Conservation (phyloP, 139 green algal species). For the Picochlorum sp. region DNA sequence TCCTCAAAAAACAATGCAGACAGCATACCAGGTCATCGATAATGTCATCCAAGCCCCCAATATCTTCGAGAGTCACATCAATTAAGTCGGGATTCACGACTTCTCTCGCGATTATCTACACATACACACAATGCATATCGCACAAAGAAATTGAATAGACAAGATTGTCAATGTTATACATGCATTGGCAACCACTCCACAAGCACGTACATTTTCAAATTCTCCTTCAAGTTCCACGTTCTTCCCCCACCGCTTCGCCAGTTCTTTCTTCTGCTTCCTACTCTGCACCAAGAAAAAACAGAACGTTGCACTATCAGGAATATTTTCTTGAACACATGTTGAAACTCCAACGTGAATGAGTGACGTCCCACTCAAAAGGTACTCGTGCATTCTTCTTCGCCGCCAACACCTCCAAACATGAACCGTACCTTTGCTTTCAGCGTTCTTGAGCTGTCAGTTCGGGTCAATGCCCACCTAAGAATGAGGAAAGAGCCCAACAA, state of each 20-base stretch:
- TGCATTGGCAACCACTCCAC: not conserved
- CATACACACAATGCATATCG: not conserved
- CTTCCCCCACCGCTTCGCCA: conserved; percentile 22
- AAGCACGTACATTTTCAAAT: conserved; percentile 23
- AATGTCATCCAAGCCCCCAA: conserved; percentile 68
- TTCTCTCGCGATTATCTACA: conserved; percentile 61
- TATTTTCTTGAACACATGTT: not conserved
- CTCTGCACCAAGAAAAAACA: not conserved
- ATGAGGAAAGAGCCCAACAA: conserved; percentile 28
- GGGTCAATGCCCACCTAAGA: conserved; percentile 26
- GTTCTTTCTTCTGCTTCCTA: conserved; percentile 21
- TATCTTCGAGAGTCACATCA: conserved; percentile 58
- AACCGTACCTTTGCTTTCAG: conserved; percentile 6
- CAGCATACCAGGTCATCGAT: conserved; percentile 45
- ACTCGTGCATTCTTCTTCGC: too few relatives aligned
- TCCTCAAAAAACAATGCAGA: too few relatives aligned
- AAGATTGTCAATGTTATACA: not conserved
- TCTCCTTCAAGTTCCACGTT: conserved; percentile 24
- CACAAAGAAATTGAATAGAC: not conserved
- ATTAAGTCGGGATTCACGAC: conserved; percentile 78
- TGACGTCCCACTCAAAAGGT: too few relatives aligned
- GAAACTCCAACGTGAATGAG: not conserved
- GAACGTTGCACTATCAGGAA: not conserved
- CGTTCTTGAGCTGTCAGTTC: conserved; percentile 23
- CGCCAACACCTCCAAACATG: too few relatives aligned